These are phyloP conservation scores for Perkinsus marinus DNA, from an alignment of 169 alveolate genomes.

Conservation along the genomic window DNA sequence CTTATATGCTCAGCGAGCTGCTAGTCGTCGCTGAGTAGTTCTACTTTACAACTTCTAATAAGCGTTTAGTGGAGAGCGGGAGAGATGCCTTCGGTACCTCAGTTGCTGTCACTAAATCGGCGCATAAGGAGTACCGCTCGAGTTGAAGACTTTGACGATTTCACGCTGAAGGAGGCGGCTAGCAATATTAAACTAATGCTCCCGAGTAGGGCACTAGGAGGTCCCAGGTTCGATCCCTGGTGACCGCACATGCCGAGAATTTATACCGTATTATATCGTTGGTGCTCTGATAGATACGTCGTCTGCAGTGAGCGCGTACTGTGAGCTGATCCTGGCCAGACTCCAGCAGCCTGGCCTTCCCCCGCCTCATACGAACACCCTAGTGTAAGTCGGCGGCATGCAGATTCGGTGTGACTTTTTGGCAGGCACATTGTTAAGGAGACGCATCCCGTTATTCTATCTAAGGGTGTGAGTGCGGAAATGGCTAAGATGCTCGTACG, in stretches of 20 bases:
- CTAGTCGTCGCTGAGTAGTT: too few species aligned
- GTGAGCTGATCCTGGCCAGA: not conserved
- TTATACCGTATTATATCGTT: too few species aligned
- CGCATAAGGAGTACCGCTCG: not conserved
- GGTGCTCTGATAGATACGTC: not conserved
- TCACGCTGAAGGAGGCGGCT: not conserved
- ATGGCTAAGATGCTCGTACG: not conserved
- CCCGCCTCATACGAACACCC: not conserved
- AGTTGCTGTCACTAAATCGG: not conserved
- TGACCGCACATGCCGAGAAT: too few species aligned
- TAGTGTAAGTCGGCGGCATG: not conserved
- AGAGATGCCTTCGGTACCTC: not conserved
- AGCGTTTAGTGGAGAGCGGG: not conserved
- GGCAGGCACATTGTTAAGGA: not conserved
- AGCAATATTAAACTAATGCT: not conserved
- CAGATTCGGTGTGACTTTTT: not conserved
- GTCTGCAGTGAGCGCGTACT: not conserved
- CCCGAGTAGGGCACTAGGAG: not conserved
- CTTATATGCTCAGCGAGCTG: too few species aligned
- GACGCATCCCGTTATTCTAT: not conserved
- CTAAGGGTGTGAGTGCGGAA: not conserved
- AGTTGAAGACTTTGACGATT: not conserved
- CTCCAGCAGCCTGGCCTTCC: not conserved
- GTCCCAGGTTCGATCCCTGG: too few species aligned
- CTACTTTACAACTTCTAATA: too few species aligned